These are phyloP conservation scores for Tuber aestivum DNA, from an alignment of 495 filamentous ascomycete genomes.

Conservation along the genomic window DNA sequence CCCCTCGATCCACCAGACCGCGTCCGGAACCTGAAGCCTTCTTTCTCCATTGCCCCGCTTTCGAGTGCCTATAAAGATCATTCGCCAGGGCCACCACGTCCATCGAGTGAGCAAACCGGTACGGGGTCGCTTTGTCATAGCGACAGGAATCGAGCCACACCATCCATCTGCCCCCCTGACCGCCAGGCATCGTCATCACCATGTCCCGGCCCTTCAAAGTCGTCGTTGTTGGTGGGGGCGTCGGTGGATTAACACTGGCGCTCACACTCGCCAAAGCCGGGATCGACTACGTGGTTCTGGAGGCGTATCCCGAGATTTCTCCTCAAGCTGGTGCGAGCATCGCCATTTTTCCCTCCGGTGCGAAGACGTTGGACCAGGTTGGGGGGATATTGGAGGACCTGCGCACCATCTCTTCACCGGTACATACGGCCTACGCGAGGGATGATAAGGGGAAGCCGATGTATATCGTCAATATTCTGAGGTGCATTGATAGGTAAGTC, in stretches of 20 bases:
- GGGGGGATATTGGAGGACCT: conserved; percentile 43
- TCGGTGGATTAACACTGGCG: conserved; percentile 51
- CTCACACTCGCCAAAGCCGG: conserved; percentile 46
- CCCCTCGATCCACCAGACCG: too few species aligned
- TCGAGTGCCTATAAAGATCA: too few species aligned
- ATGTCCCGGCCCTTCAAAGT: conserved; percentile 44
- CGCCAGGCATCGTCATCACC: not conserved
- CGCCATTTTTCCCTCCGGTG: conserved; percentile 43
- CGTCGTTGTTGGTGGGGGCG: conserved; percentile 52
- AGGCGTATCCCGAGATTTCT: conserved; percentile 43
- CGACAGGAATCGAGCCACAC: not conserved
- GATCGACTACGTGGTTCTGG: conserved; percentile 52
- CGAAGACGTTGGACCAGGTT: conserved; percentile 51
- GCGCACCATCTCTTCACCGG: conserved; percentile 16
- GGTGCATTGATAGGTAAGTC: conserved; percentile 20
- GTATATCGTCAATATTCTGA: conserved; percentile 28
- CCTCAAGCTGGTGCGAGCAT: conserved; percentile 47
- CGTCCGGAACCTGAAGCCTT: too few species aligned
- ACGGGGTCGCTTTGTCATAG: too few species aligned
- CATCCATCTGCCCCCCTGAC: not conserved
- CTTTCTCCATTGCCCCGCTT: too few species aligned
- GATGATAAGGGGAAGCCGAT: conserved; percentile 11
- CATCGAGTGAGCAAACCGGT: too few species aligned
- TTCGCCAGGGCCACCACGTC: too few species aligned
- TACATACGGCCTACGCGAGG: conserved; percentile 12